These are phyloP conservation scores for Stromatinia cepivora DNA, from an alignment of 2,329 filamentous ascomycete genomes.

Conservation along the genomic window DNA sequence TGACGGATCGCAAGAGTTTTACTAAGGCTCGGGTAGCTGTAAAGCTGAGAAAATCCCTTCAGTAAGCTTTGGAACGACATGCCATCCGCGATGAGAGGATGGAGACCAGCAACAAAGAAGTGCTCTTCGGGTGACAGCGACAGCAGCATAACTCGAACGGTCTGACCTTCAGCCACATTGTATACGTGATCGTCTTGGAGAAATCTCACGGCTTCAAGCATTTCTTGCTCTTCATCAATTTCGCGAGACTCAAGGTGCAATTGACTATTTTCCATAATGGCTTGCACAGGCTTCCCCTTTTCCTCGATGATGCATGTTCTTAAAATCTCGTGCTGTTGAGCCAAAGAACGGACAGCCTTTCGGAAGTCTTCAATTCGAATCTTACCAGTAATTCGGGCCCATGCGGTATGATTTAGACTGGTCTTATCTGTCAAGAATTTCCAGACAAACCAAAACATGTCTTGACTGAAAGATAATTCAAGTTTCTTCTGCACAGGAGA, in stretches of 20 bases:
- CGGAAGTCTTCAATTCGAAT: constrained; percentile 30
- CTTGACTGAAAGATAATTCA: constrained; percentile 26
- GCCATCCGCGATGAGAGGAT: no score
- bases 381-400: constrained; percentile 30
- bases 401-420: constrained; percentile 34
- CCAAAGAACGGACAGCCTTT: constrained; percentile 30
- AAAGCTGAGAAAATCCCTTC: constrained; percentile 43
- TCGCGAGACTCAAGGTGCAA: not conserved
- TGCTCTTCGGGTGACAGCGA: no score
- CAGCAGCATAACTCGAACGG: no score
- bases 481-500: not conserved
- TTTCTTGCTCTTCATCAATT: not conserved
- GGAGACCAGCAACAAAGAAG: no score
- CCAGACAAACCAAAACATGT: constrained; percentile 38
- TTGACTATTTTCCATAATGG: constrained; percentile 21
- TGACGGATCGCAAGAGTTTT: constrained; percentile 33
- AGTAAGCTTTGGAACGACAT: not conserved
- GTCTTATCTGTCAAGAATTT: constrained; percentile 30
- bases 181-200: no score
- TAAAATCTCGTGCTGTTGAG: constrained; percentile 36
- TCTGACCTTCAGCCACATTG: no score
- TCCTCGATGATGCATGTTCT: constrained; percentile 34
- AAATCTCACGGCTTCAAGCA: not conserved
- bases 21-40: not conserved
- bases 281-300: constrained; percentile 9